Evolutionary conservation across 768 basidiomycete genomes (phyloP), one percentile per base, ranked within the genome.

Genomic region (Hirschioporus abietinus): DNA sequence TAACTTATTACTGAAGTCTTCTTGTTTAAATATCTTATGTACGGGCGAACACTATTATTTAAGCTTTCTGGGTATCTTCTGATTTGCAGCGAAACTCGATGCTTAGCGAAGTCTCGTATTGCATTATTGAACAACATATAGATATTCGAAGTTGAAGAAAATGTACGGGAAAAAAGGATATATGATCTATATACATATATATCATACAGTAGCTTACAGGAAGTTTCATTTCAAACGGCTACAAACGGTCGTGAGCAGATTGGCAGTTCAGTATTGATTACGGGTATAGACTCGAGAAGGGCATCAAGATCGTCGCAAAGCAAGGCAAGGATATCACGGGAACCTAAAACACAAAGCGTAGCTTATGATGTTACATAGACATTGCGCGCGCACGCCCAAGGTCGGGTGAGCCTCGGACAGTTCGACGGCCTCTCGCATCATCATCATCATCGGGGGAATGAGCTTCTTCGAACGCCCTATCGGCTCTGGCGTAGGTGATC

Each of bases 351-450:
- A 61, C 17, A 23, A n/a, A 34, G 24, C 60, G 60, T 61, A 15
- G 20, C 30, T 30, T 52, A 67, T 63, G 23, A 23, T 58, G 24
- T 83, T 84, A 93, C 86, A 93, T 85, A 69, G 92, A 94, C 73
- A 93, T 91, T 67, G 93, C 91, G 70, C 92, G 88, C 67, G 91
- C 90, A 78, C 83, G 86, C 72, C 88, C 87, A 76, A 83, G 76
- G 67, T 84, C 86, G 75, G 81, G 86, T 76, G 80, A 81, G 75
- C 83, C 83, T 74, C 89, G 86, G 74, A 87, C 79, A 68, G 82
- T 79, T 65, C 87, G 82, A 68, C 89, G 88, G 71, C 90, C 90
- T 75, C 90, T 83, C 70, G 84, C 79, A 64, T 81, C 69, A 24
- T 74, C 74, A 26, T 82, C 81, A 26, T 82, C 81, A 26, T 80